A percentile compares a stretch with the other conserved stretches of the same genome.
These are phyloP conservation scores for Nothophytophthora sp. DNA, from an alignment of 352 stramenopile genomes.

Conservation along the genomic window DNA sequence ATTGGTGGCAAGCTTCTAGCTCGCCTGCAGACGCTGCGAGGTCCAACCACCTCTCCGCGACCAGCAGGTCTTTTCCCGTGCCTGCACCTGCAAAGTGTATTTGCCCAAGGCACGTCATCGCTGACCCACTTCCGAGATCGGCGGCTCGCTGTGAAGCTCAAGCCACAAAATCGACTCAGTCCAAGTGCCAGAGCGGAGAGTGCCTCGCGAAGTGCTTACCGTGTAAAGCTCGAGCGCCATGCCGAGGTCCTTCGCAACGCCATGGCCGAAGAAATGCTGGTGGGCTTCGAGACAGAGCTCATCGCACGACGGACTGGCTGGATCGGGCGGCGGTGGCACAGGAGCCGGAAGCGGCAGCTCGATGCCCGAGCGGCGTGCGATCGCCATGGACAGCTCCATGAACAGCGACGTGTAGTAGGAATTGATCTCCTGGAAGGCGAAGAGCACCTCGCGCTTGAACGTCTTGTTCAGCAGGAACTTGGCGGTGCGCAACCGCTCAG, in stretches of 20 bases:
- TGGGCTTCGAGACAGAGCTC: slow-evolving; percentile 63
- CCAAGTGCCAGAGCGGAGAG: no score
- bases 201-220: no score
- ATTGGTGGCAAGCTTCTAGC: slow-evolving; percentile 44
- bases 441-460: slow-evolving; percentile 74
- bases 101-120: slow-evolving; percentile 65
- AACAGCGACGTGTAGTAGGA: slow-evolving; percentile 86
- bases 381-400: slow-evolving; percentile 79
- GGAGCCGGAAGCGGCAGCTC: slow-evolving; percentile 54
- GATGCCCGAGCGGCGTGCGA: slow-evolving; percentile 51
- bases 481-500: slow-evolving; percentile 50
- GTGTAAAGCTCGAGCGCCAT: slow-evolving; percentile 60
- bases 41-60: slow-evolving; percentile 56
- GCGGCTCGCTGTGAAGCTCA: slow-evolving; percentile 61
- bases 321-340: slow-evolving; percentile 13
- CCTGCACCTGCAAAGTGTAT: slow-evolving; percentile 52
- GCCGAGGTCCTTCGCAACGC: slow-evolving; percentile 27
- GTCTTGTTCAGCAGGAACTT: slow-evolving; percentile 81
- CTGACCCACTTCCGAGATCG: slow-evolving; percentile 35
- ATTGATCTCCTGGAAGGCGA: slow-evolving; percentile 87
- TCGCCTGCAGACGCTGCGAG: slow-evolving; percentile 38
- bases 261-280: slow-evolving; percentile 66
- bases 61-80: slow-evolving; percentile 51
- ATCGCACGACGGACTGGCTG: slow-evolving; percentile 10
- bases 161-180: no score